Base-by-base conservation (phyloP, 2,329 filamentous ascomycete species). In the Penicillium decumbens region DNA sequence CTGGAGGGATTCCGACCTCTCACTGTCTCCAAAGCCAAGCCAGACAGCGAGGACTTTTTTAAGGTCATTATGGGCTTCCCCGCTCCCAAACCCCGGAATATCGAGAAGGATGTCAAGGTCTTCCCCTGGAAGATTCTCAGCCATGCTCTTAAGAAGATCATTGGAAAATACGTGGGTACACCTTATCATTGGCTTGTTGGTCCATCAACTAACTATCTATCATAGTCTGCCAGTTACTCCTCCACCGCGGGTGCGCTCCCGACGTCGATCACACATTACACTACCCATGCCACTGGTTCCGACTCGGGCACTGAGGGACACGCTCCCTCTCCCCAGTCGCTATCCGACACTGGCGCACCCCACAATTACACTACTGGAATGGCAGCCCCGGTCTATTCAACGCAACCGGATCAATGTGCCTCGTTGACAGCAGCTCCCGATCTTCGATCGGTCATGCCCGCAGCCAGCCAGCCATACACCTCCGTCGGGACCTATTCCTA, bases 81-180 rank as follows among this genome's bases (percentile, higher is more conserved):
- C 10, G 88, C 87, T 53, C 93, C 93, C 1, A 97, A 97, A 72
- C 93, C 93, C 15, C 81, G 93, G 55, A 96, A 97, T 66, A 98
- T 98, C 57, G 93, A 97, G 76, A 98, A 98, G 75, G 92, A 97
- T 65, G 91, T 98, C 66, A 98, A 98, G 74, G 93, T 97, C 10
- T 98, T 97, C 65, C 87, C 90, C 4, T 98, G 93, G 93, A 93
- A 90, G 71, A 89, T 93, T 52, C 78, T 98, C 39, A 81, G 82
- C 42, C 81, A 84, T 52, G 92, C 93, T 0, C 79, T 98, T 58
- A 95, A 95, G 80, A 98, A 98, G 77, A 97, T 98, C 65, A 95
- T 98, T 67, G 85, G 89, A 64, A 98, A 98, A 86, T 98, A 97
- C 71, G 82, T 83, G 74, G 73, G 82, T 80, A 55, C 51, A 52